Base-by-base conservation (phyloP, 345 rosid genomes). In the Angophora floribunda region DNA sequence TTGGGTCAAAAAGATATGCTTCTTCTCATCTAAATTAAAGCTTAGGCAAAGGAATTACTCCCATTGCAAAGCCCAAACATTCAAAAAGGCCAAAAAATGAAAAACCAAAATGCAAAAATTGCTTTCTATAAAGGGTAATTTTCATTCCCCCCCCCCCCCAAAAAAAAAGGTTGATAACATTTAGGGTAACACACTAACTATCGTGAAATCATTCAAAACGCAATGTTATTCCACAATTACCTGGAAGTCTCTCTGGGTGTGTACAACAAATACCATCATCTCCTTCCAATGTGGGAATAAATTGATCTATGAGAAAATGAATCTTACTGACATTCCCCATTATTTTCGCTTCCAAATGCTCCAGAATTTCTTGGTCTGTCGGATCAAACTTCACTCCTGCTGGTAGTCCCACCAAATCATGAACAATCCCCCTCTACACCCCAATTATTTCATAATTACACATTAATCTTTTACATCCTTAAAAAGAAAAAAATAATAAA, bases 381-480 rank as follows among this genome's bases (percentile, higher is more conserved):
- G 99, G 99, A 86, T 97, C 98, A 52, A 97, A 97, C 87, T 95
- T 97, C 88, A 96, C 98, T 86, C 99, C 99, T 1, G 98, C 98
- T 6, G 99, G 99, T 67, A 97, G 88, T 24, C 99, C 96, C 63
- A 96, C 98, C 89, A 96, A 90, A 91, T 95, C 97, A 63, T 93
- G 92, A n/a, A 14, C 17, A 86, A 95, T 92, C 26, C 93, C 94
- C 85, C 90, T 92, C 98, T 96, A 89, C 86, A 44, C 55, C 51
- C 26, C 86, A 49, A 50, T 84, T 28, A 82, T 70, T n/a, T 26
- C 53, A 65, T 44, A 9, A 75, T 21, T 45, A 85, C 51, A 51
- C 22, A 13, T 47, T 12, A 70, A 86, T 16, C 32, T 52, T 24
- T 41, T 44, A n/a, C 36, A 50, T 14, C 14, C 11, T 10, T 4